phyloP scores from a whole-genome alignment of 345 rosid species.

The Arabidopsis thaliana region TAIR10.1 NC_003070.9:26342501-26343000 shows the following conservation, averaged over 20 bases:
- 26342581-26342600: not conserved
- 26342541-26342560: not conserved
- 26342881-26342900: not conserved
- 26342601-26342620: slow-evolving; percentile 62
- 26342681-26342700: slow-evolving; percentile 69
- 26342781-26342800: slow-evolving; percentile 41
- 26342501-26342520: not conserved
- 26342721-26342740: slow-evolving; percentile 61
- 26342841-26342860: not conserved
- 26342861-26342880: not conserved
- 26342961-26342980: slow-evolving; percentile 11
- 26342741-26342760: slow-evolving; percentile 53
- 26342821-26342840: slow-evolving; percentile 54
- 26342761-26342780: slow-evolving; percentile 36
- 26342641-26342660: slow-evolving; percentile 77
- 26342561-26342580: not conserved
- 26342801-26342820: slow-evolving; percentile 52
- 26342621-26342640: slow-evolving; percentile 65
- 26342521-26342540: not conserved
- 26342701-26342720: slow-evolving; percentile 74
- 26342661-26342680: slow-evolving; percentile 64
- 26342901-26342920: slow-evolving; percentile 33
- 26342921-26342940: slow-evolving; percentile 24
- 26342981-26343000: slow-evolving; percentile 22
- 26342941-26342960: slow-evolving; percentile 26